Base-by-base conservation (phyloP, 2,329 filamentous ascomycete genomes). In the Pestalotiopsis fici region DNA sequence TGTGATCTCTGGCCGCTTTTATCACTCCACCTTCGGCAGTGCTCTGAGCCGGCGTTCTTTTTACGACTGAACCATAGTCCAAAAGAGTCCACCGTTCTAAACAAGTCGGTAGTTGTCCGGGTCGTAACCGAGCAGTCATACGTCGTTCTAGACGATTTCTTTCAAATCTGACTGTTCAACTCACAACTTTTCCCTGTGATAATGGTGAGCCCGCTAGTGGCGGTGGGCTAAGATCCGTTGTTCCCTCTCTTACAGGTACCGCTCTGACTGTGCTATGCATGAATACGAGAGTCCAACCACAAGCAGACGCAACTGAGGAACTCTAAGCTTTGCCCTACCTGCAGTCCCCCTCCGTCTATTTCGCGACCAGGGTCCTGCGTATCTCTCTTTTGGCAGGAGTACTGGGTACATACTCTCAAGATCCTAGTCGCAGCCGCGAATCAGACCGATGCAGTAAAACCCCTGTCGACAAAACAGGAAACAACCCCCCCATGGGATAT, bases 201-300 rank as follows among this genome's bases (percentile, higher is more conserved):
- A 11, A 50, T 50, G 43, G 43, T 23, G 23, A 31, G 27, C 55
- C 27, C 55, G 27, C 55, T 57, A 57, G 55, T 25, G 55, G 55
- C 55, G 31, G 31, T 35, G 23, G 21, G 55, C 55, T 57, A 57
- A 57, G 37, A 37, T 21, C 37, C 57, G 25, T 31, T 21, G 25
- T 60, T 43, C 43, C 57, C 28, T 37, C 15, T 35, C 57, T 60
- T 27, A 60, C 25, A 60, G 57, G 31, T 60, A 60, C 57, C 27
- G 57, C 57, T 60, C 43, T 50, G 43, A 50, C 43, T 50, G 43
- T 50, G 43, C 43, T 50, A 50, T 50, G 57, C 57, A 60, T 60
- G 57, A 60, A 60, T 60, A 60, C 57, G 57, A 60, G 57, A 31
- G 27, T 60, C 57, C 57, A 31, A 35, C 57, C 57, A 60, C 55